phyloP scores from a whole-genome alignment of 2,329 filamentous ascomycete genomes.

The Colletotrichum sansevieriae region DNA sequence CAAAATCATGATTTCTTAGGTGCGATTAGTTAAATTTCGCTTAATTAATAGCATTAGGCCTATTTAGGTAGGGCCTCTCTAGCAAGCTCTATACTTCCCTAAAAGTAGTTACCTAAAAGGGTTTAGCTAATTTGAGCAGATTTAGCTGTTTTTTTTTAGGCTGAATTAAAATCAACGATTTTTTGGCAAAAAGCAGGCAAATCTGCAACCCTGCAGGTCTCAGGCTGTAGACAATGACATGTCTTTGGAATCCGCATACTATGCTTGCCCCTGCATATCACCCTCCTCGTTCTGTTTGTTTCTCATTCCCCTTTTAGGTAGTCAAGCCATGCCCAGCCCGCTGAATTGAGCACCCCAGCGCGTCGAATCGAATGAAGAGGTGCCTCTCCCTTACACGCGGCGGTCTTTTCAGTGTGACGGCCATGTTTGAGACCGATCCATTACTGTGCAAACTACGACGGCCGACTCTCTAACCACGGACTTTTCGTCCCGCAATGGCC shows the following conservation, averaged over 20 bases:
- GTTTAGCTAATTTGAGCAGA: too few relatives aligned
- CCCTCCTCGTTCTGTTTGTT: slow-evolving; percentile 1
- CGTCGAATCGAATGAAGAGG: neutral
- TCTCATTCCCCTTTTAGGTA: slow-evolving; percentile 9
- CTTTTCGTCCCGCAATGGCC: neutral
- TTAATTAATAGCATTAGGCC: too few relatives aligned
- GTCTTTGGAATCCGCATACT: neutral
- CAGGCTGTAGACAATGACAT: too few relatives aligned
- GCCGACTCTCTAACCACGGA: neutral
- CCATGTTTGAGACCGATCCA: slow-evolving; percentile 13
- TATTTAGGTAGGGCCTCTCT: too few relatives aligned
- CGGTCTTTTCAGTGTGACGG: slow-evolving; percentile 12
- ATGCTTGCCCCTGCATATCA: neutral
- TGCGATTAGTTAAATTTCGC: too few relatives aligned
- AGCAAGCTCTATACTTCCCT: too few relatives aligned
- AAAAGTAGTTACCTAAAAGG: too few relatives aligned
- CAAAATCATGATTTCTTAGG: too few relatives aligned
- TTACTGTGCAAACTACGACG: neutral
- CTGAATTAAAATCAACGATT: too few relatives aligned
- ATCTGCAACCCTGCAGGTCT: too few relatives aligned
- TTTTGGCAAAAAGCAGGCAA: too few relatives aligned
- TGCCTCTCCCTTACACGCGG: slow-evolving; percentile 16
- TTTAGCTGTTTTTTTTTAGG: too few relatives aligned
- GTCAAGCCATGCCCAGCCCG: slow-evolving; percentile 3
- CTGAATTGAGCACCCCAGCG: slow-evolving; percentile 8